These are phyloP conservation scores for Neurospora sp. DNA, from an alignment of 495 filamentous ascomycete species.

Conservation along the genomic window DNA sequence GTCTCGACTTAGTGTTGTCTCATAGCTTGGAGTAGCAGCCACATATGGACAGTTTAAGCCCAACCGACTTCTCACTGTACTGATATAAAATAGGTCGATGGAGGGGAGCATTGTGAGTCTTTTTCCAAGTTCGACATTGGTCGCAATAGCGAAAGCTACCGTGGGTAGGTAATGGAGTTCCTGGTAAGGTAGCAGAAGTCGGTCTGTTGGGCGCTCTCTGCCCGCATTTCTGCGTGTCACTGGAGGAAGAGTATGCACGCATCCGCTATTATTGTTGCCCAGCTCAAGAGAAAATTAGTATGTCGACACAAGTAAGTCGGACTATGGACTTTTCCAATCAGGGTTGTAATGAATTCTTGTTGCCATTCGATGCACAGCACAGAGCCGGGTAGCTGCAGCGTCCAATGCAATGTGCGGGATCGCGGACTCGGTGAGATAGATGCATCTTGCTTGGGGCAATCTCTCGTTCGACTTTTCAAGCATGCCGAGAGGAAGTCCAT, in stretches of 20 bases:
- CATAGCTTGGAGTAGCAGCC: neutral
- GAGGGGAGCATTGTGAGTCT: neutral
- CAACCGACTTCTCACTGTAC: neutral
- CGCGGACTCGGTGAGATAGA: slow-evolving; percentile 4
- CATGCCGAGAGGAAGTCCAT: neutral
- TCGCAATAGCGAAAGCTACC: neutral
- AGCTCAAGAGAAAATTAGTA: slow-evolving; percentile 1
- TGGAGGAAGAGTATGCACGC: neutral
- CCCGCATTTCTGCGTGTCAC: neutral
- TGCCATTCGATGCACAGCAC: slow-evolving; percentile 1
- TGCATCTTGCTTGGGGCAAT: neutral
- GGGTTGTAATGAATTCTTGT: neutral
- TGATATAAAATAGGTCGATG: neutral
- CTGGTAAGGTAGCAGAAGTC: neutral
- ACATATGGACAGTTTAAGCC: neutral
- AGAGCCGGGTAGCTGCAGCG: slow-evolving; percentile 9
- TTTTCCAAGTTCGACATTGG: neutral
- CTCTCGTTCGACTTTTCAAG: neutral
- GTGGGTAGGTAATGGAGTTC: slow-evolving; percentile 1
- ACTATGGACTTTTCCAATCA: slow-evolving; percentile 8
- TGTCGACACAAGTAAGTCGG: slow-evolving; percentile 2
- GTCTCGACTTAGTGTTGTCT: slow-evolving; percentile 4
- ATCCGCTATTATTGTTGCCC: slow-evolving; percentile 4
- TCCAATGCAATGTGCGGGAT: slow-evolving; percentile 3
- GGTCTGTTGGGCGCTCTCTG: neutral